Conservation (phyloP, 2,329 filamentous ascomycete genomes). For the Meredithiella fracta region DNA sequence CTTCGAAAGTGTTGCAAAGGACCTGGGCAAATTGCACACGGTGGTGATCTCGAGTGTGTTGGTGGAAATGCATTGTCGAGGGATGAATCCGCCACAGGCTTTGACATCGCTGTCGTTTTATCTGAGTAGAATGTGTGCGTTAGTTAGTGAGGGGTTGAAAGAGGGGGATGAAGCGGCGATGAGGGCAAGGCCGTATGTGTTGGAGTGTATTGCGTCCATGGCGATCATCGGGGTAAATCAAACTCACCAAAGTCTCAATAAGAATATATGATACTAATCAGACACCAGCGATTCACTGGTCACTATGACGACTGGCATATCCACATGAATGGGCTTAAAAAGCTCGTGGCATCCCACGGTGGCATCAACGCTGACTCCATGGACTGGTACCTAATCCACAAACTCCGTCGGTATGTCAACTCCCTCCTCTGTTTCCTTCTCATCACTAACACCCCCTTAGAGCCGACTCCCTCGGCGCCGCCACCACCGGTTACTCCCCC, state of each 20-base stretch:
- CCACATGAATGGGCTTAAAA: conserved; percentile 13
- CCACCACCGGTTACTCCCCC: conserved; percentile 8
- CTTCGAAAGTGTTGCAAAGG: conserved; percentile 12
- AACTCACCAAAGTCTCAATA: neutral
- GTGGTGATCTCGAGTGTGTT: conserved; percentile 13
- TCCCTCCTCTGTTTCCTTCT: no score
- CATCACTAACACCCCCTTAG: neutral
- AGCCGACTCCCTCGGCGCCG: conserved; percentile 11
- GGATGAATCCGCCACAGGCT: conserved; percentile 10
- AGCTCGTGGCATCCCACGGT: conserved; percentile 8
- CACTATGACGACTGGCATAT: conserved; percentile 14
- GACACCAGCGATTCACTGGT: conserved; percentile 10
- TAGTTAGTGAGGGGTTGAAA: conserved; percentile 13
- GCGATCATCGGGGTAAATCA: conserved; percentile 12
- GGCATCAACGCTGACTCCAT: conserved; percentile 7
- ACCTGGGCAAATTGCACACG: conserved; percentile 12
- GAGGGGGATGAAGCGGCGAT: conserved; percentile 11
- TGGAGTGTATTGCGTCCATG: conserved; percentile 14
- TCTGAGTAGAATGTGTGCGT: conserved; percentile 13
- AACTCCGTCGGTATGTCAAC: conserved; percentile 11
- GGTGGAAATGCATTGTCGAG: conserved; percentile 13
- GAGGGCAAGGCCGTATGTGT: conserved; percentile 9
- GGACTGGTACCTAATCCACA: conserved; percentile 14
- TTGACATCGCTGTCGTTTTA: conserved; percentile 12
- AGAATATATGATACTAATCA: neutral